Evolutionary conservation across 345 rosid species (phyloP).

Genomic region (Eucalyptus camaldulensis): DNA sequence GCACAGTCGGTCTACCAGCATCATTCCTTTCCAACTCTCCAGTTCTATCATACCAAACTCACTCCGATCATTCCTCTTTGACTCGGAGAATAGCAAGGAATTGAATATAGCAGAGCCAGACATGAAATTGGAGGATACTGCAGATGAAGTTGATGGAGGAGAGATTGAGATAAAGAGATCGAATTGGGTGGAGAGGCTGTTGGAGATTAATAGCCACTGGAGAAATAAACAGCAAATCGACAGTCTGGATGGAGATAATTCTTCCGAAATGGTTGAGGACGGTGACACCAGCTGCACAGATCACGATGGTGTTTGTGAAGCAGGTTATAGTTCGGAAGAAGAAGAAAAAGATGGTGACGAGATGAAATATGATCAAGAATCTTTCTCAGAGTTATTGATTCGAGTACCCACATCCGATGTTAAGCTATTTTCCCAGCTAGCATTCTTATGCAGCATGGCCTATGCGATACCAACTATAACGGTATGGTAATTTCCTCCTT

Average conservation of each 20-base stretch:
- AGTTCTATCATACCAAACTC: constrained; percentile 43
- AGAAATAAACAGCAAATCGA: constrained; percentile 16
- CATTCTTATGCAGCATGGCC: constrained; percentile 79
- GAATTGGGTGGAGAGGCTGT: constrained; percentile 70
- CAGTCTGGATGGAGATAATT: constrained; percentile 1
- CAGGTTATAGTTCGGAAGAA: constrained; percentile 32
- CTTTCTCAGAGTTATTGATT: constrained; percentile 41
- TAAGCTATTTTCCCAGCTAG: constrained; percentile 61
- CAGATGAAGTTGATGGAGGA: constrained; percentile 3
- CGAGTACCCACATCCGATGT: constrained; percentile 52
- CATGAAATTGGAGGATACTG: background rate
- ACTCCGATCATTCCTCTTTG: constrained; percentile 39
- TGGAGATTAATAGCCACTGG: constrained; percentile 57
- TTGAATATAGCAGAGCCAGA: constrained; percentile 7
- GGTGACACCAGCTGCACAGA: constrained; percentile 7
- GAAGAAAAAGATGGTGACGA: constrained; percentile 13
- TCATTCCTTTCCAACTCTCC: constrained; percentile 50
- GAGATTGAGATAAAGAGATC: constrained; percentile 24
- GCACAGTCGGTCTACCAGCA: constrained; percentile 40
- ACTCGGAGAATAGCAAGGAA: constrained; percentile 35
- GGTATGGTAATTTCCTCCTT: constrained; percentile 8
- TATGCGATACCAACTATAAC: constrained; percentile 63
- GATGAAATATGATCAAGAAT: constrained; percentile 18
- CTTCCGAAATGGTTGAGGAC: constrained; percentile 1
- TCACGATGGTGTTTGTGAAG: constrained; percentile 35